These are phyloP conservation scores for Mucor saturninus DNA, from an alignment of 371 early-diverging fungal species.

Conservation along the genomic window DNA sequence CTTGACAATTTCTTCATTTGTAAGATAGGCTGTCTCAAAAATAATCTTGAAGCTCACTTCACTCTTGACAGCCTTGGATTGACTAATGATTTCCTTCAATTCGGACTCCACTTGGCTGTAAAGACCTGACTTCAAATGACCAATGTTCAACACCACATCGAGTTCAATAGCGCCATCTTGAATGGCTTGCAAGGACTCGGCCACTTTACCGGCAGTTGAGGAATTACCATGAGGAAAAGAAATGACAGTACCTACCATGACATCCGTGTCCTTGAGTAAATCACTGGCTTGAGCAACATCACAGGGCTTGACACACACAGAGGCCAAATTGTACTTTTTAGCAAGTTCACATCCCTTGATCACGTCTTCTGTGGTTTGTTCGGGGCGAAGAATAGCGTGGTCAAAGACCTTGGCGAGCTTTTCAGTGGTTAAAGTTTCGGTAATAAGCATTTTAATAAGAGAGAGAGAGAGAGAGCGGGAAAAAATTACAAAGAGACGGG, in stretches of 20 bases:
- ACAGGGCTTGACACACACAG: conserved; percentile 73
- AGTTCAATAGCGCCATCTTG: conserved; percentile 67
- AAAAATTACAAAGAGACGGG: too few species aligned
- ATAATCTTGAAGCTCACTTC: conserved; percentile 67
- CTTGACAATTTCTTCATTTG: conserved; percentile 58
- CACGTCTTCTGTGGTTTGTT: conserved; percentile 63
- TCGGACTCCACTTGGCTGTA: conserved; percentile 56
- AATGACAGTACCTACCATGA: conserved; percentile 68
- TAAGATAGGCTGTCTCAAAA: conserved; percentile 67
- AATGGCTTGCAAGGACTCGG: conserved; percentile 60
- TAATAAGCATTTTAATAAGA: background rate
- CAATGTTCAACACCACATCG: conserved; percentile 72
- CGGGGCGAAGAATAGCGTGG: conserved; percentile 68
- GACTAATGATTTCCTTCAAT: conserved; percentile 44
- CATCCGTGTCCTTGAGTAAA: conserved; percentile 48
- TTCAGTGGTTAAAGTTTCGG: conserved; percentile 57
- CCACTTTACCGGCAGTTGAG: conserved; percentile 58
- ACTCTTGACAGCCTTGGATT: conserved; percentile 48
- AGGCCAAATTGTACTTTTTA: conserved; percentile 56
- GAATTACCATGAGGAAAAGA: conserved; percentile 73
- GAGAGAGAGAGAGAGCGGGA: too few species aligned
- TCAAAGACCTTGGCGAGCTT: conserved; percentile 67
- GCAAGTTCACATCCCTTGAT: conserved; percentile 61
- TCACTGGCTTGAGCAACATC: conserved; percentile 61
- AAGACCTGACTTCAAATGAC: conserved; percentile 58